These are phyloP conservation scores for Colletotrichum magnum DNA, from an alignment of 2,329 filamentous ascomycete species.

Conservation along the genomic window DNA sequence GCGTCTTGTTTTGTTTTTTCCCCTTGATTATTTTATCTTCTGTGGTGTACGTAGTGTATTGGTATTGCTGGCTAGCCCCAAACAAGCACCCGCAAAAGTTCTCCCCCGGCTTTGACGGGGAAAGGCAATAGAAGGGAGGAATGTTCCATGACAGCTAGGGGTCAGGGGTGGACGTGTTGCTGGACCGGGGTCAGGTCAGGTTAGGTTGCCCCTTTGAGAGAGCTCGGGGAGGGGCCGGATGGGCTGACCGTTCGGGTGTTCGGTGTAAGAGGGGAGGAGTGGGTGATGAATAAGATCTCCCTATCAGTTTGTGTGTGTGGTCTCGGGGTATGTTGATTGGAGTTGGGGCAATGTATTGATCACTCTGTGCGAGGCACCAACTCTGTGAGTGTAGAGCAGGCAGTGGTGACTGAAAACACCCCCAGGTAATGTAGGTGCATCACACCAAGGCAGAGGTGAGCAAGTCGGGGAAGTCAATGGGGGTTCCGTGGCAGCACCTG, in stretches of 20 bases:
- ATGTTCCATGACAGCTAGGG: constrained; percentile 40
- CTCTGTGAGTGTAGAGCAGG: too few relatives aligned
- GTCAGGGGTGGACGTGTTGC: constrained; percentile 13
- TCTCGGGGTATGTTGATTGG: too few relatives aligned
- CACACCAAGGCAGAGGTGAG: too few relatives aligned
- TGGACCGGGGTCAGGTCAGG: constrained; percentile 21
- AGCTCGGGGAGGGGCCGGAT: constrained; percentile 26
- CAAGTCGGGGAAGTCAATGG: too few relatives aligned
- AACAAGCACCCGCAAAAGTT: constrained; percentile 24
- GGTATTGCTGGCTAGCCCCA: constrained; percentile 30
- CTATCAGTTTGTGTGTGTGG: too few relatives aligned
- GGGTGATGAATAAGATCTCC: too few relatives aligned
- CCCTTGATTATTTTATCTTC: constrained; percentile 1
- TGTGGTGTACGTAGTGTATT: not conserved
- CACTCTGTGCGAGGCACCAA: too few relatives aligned
- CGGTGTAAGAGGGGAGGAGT: constrained; percentile 20
- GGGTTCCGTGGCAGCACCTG: too few relatives aligned
- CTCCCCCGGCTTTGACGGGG: constrained; percentile 36
- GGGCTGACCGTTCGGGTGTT: constrained; percentile 31
- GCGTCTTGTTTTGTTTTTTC: constrained; percentile 19
- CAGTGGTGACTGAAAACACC: too few relatives aligned
- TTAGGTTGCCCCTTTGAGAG: constrained; percentile 30
- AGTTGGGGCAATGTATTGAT: too few relatives aligned
- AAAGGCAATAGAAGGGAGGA: constrained; percentile 34
- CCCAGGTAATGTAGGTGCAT: too few relatives aligned